Evolutionary conservation across 768 basidiomycete species (phyloP), one percentile per base, ranked within the genome.

Genomic region (Termitomyces sp.): DNA sequence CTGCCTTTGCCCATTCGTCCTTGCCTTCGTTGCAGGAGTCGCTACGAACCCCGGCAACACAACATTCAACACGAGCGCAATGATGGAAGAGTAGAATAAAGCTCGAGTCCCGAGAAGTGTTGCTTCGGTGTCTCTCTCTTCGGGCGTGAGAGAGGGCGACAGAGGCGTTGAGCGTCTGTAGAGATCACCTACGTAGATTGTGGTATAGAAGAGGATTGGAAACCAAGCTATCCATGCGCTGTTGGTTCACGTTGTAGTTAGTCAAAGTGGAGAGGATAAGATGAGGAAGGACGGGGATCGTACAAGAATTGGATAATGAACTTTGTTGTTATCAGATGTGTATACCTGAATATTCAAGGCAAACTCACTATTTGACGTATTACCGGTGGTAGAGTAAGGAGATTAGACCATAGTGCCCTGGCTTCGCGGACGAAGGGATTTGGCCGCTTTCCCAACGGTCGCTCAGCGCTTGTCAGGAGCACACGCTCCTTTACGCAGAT

Each of bases 191-290:
- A 97, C 82, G 74, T 94, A 98, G 31, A 92, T 77, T 1, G 91
- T 89, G 3, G 87, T 89, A 76, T 94, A 96, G 74, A 96, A 95
- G 1, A 96, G 79, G 31, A 94, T 76, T 0, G 96, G 95, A 69
- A 96, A 97, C 96, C 96, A 98, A 8, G 85, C 91, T 61, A 95
- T 80, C 87, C 87, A 96, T 12, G 86, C 83, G 62, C 92, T 93
- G 59, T 11, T 15, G 17, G 32, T 48, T 50, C 1, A 37, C 0
- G 25, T 20, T 9, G 48, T 17, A 49, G 4, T 52, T 11, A 38
- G 42, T n/a, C 20, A 45, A 10, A 50, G 20, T 31, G 48, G 11
- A 49, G 53, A 43, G 52, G 5, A 14, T 1, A 15, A 32, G 6
- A n/a, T 2, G 10, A 40, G 56, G 56, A 50, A 2, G 38, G 2